Base-by-base conservation (phyloP, 345 rosid species). In the Eucalyptus pauciflora region DNA sequence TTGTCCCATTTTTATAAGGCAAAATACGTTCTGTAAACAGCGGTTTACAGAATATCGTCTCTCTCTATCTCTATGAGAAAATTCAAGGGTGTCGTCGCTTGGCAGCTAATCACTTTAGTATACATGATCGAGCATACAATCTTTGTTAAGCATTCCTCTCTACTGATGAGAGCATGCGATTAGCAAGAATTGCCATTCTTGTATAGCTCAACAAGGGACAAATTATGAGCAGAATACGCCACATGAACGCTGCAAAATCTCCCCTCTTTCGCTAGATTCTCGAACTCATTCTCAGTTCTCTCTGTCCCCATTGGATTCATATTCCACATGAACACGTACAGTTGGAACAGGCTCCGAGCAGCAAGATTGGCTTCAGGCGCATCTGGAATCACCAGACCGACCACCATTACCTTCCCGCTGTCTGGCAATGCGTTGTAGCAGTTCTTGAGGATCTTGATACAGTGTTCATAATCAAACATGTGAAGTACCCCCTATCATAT, bases 211-310 rank as follows among this genome's bases (percentile, higher is more conserved):
- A 93, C 52, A 43, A 90, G 71, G 22, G 93, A 94, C 89, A 91
- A 94, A 86, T 90, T 25, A 89, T 64, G 91, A 87, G 91, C 89
- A 69, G 89, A 62, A 52, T 90, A 91, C 14, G 94, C 52, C 43
- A 95, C 93, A 88, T 86, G 91, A 51, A 95, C 86, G 25, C 89
- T 91, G 69, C 93, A 88, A 71, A 96, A 95, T 9, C 97, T 93
- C 9, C 96, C 93, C 17, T 64, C 93, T 58, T 89, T 92, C 6
- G 93, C 95, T 87, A 94, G 88, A 41, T 80, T 89, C 88, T 91
- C 91, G 22, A 92, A 92, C 51, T 94, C 93, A 60, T 24, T 91
- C 87, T 91, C 88, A 7, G 93, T 92, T 86, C 94, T 91, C 89
- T 95, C 94, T 88, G 91, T 94, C 87, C 93, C 93, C 7, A 86